phyloP scores from a whole-genome alignment of 192 early-diverging fungal species.

The Mortierella hygrophila region DNA sequence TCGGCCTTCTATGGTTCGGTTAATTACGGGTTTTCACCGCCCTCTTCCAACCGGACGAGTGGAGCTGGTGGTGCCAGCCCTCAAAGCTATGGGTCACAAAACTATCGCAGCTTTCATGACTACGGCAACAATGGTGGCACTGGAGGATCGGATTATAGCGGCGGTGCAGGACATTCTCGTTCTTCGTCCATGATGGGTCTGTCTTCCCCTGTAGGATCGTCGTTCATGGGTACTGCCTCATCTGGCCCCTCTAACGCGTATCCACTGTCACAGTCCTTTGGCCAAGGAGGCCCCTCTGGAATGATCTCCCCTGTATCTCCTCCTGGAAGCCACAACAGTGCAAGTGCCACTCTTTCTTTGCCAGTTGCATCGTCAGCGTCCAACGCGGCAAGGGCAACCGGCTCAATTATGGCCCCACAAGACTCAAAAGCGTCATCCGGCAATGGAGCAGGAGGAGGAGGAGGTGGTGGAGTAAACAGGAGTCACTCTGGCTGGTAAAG shows the following conservation, averaged over 20 bases:
- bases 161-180: slow-evolving; percentile 27
- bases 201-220: slow-evolving; percentile 36
- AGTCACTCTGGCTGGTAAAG: slow-evolving; percentile 37
- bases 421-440: slow-evolving; percentile 30
- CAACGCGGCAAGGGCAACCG: slow-evolving; percentile 20
- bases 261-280: slow-evolving; percentile 47
- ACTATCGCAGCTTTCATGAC: slow-evolving; percentile 37
- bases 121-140: slow-evolving; percentile 16
- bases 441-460: slow-evolving; percentile 6
- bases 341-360: slow-evolving; percentile 15
- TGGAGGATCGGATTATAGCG: slow-evolving; percentile 20
- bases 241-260: slow-evolving; percentile 30
- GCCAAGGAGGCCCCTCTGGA: slow-evolving; percentile 20
- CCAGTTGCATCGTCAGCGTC: slow-evolving; percentile 14
- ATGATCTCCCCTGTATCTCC: slow-evolving; percentile 51
- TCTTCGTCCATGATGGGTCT: slow-evolving; percentile 48
- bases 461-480: slow-evolving; percentile 12
- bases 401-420: slow-evolving; percentile 23
- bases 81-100: slow-evolving; percentile 26
- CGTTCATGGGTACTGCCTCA: slow-evolving; percentile 34
- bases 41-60: not conserved
- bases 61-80: slow-evolving; percentile 8
- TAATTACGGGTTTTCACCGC: slow-evolving; percentile 29
- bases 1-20: slow-evolving; percentile 32
- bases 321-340: slow-evolving; percentile 23